Evolutionary conservation across 345 rosid genomes (phyloP).

Genomic region (Arabidopsis thaliana): TAIR10.1 NC_003076.8:17068501-17069000

Average conservation of each 20-base stretch:
- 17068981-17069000: conserved; percentile 90
- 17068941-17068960: conserved; percentile 98
- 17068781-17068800: conserved; percentile 96
- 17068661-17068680: conserved; percentile 99
- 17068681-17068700: conserved; percentile 99
- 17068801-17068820: conserved; percentile 99
- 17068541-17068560: not conserved
- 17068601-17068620: conserved; percentile 25
- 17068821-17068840: conserved; percentile 98
- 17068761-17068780: conserved; percentile 96
- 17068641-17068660: conserved; percentile 95
- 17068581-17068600: not conserved
- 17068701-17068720: conserved; percentile 99
- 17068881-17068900: conserved; percentile 94
- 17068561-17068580: conserved; percentile 6
- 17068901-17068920: conserved; percentile 97
- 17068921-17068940: conserved; percentile 89
- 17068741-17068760: conserved; percentile 99
- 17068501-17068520: conserved; percentile 96
- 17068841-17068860: conserved; percentile 96
- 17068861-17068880: conserved; percentile 94
- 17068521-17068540: conserved; percentile 64
- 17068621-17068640: conserved; percentile 33
- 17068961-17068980: conserved; percentile 99
- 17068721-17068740: conserved; percentile 99